Percentiles rank a stretch among this genome's conserved stretches.
Evolutionary conservation across 331 rosid genomes (phyloP).

Genomic region (Pyracantha coccinea): DNA sequence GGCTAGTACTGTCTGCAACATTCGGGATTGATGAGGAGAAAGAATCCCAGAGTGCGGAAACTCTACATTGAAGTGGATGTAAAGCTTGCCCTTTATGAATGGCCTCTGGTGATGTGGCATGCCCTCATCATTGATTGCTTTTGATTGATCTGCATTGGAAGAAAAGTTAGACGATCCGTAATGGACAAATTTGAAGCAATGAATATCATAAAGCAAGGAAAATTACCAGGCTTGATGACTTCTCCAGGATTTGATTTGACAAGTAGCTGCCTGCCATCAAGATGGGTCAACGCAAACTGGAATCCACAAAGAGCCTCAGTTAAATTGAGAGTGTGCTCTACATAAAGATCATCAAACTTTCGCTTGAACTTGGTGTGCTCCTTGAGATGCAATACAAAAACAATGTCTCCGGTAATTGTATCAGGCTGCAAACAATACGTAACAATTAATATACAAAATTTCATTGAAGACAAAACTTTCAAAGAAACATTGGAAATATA

Average conservation of each 20-base stretch:
- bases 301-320: slow-evolving; percentile 78
- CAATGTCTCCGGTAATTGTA: slow-evolving; percentile 62
- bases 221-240: slow-evolving; percentile 59
- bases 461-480: neutral
- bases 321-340: slow-evolving; percentile 54
- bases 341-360: slow-evolving; percentile 42
- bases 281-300: slow-evolving; percentile 53
- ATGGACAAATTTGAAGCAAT: neutral
- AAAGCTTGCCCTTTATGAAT: slow-evolving; percentile 56
- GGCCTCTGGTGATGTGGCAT: slow-evolving; percentile 65
- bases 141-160: slow-evolving; percentile 37
- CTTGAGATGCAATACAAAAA: slow-evolving; percentile 53
- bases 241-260: slow-evolving; percentile 72
- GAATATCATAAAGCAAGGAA: neutral
- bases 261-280: slow-evolving; percentile 66
- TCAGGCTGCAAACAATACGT: slow-evolving; percentile 44
- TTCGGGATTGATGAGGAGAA: slow-evolving; percentile 34
- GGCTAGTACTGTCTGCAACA: slow-evolving; percentile 32
- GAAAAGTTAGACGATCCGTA: neutral
- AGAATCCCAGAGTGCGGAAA: slow-evolving; percentile 54
- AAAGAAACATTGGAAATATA: neutral
- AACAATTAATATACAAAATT: neutral
- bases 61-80: slow-evolving; percentile 44
- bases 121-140: slow-evolving; percentile 72
- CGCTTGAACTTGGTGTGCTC: slow-evolving; percentile 60